Conservation (phyloP, 805 yeast species). For the Vanderwaltozyma verrucispora region DNA sequence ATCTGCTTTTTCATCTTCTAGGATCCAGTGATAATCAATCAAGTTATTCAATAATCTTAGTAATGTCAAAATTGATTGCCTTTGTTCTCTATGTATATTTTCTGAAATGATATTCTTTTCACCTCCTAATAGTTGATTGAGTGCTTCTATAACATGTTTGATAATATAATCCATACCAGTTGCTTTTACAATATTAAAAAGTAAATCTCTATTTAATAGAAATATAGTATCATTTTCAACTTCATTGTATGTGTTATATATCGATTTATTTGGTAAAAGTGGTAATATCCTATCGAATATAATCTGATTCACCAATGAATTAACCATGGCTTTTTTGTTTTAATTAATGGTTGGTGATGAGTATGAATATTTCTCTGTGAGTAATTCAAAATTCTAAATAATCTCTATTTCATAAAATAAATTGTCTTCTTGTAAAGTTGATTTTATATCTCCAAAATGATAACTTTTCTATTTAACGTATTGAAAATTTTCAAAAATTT, state of each 20-base stretch:
- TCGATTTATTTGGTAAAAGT: conserved; percentile 8
- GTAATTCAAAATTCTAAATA: too few species aligned
- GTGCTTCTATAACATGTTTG: conserved; percentile 3
- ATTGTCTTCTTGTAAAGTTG: too few species aligned
- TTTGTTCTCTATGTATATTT: conserved; percentile 6
- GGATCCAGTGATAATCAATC: conserved; percentile 30
- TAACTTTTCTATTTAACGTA: too few species aligned
- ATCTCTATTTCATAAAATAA: too few species aligned
- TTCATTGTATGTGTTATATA: conserved; percentile 5
- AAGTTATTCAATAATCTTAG: conserved; percentile 31
- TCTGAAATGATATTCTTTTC: conserved; percentile 2
- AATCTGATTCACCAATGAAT: conserved; percentile 7
- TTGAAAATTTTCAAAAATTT: too few species aligned
- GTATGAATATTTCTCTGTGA: too few species aligned
- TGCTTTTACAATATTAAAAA: conserved; percentile 7
- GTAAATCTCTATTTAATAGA: conserved; percentile 6
- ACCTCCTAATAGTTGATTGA: conserved; percentile 5
- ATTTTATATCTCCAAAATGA: too few species aligned
- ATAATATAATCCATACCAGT: conserved; percentile 6
- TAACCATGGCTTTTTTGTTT: too few species aligned
- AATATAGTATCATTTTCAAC: conserved; percentile 12
- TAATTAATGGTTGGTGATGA: too few species aligned
- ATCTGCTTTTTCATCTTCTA: conserved; percentile 16
- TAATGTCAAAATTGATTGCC: conserved; percentile 28
- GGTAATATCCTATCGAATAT: conserved; percentile 8